Percentiles rank a stretch among this genome's conserved stretches.
These are phyloP conservation scores for Tetradesmus obliquus DNA, from an alignment of 139 green algal genomes.

Conservation along the genomic window DNA sequence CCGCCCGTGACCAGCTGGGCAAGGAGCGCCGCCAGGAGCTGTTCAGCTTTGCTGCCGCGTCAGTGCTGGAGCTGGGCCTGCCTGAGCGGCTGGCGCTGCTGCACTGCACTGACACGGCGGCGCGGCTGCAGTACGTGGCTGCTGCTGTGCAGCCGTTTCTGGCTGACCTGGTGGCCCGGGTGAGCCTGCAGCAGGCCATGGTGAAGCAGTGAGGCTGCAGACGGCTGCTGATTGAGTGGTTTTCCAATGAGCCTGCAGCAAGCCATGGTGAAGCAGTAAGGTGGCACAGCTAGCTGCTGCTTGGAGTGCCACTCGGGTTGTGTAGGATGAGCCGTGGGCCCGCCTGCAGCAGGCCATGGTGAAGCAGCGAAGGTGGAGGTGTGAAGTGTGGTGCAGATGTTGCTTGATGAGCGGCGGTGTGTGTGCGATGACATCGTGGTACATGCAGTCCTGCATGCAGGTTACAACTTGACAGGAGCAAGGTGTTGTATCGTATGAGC, in stretches of 20 bases:
- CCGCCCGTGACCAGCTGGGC: conserved; percentile 41
- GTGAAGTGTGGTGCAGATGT: too few relatives aligned
- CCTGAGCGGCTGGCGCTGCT: conserved; percentile 56
- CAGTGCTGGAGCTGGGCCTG: conserved; percentile 51
- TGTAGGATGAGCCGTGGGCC: background rate
- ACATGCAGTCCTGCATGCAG: too few relatives aligned
- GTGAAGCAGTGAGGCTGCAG: background rate
- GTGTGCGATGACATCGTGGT: too few relatives aligned
- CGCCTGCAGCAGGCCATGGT: conserved; percentile 39
- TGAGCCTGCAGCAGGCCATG: conserved; percentile 43
- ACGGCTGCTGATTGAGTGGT: too few relatives aligned
- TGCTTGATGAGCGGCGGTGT: too few relatives aligned
- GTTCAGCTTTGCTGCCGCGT: conserved; percentile 57
- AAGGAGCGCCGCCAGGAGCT: conserved; percentile 54
- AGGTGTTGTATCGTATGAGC: too few relatives aligned
- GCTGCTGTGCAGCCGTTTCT: conserved; percentile 50
- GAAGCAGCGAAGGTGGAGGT: background rate
- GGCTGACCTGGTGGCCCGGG: conserved; percentile 39
- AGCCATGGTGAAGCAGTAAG: too few relatives aligned
- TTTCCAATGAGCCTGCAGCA: too few relatives aligned
- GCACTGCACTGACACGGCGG: conserved; percentile 45
- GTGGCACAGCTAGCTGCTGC: too few relatives aligned
- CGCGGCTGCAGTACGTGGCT: conserved; percentile 49
- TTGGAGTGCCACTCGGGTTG: too few relatives aligned
- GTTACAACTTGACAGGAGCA: too few relatives aligned